Conservation (phyloP, 176 grass and related monocot genomes). For the Carex cristatella region DNA sequence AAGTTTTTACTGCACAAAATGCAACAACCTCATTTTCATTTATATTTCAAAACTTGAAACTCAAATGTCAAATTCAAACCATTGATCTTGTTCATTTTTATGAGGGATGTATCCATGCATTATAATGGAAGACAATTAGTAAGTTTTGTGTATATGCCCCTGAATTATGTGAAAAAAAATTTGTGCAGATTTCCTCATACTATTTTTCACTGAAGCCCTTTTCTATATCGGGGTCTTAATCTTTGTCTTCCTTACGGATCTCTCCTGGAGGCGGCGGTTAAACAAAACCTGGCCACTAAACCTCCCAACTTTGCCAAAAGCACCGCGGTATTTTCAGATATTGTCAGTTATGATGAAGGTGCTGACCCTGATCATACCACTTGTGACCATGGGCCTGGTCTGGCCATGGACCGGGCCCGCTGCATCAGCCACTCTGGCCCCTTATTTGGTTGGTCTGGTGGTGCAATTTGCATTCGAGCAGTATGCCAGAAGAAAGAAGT, state of each 20-base stretch:
- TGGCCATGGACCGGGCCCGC: slow-evolving; percentile 98
- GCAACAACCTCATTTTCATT: no score
- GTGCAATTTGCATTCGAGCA: slow-evolving; percentile 93
- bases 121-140: background rate
- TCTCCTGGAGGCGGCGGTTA: slow-evolving; percentile 57
- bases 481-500: slow-evolving; percentile 65
- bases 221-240: slow-evolving; percentile 80
- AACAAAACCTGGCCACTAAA: slow-evolving; percentile 46
- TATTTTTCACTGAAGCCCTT: slow-evolving; percentile 97
- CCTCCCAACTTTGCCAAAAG: slow-evolving; percentile 46
- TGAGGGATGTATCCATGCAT: no score
- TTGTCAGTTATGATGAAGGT: slow-evolving; percentile 88
- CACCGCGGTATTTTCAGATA: slow-evolving; percentile 53
- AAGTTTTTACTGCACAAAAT: no score
- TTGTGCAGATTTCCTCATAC: slow-evolving; percentile 91
- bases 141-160: background rate
- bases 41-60: no score
- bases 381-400: slow-evolving; percentile 95
- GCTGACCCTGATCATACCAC: slow-evolving; percentile 80
- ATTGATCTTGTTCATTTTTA: no score
- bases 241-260: slow-evolving; percentile 82
- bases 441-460: slow-evolving; percentile 89
- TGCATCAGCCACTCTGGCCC: slow-evolving; percentile 88
- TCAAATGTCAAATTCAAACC: no score
- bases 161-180: background rate